Conservation (phyloP, 2,329 filamentous ascomycete genomes). For the Mycocentrospora acerina region DNA sequence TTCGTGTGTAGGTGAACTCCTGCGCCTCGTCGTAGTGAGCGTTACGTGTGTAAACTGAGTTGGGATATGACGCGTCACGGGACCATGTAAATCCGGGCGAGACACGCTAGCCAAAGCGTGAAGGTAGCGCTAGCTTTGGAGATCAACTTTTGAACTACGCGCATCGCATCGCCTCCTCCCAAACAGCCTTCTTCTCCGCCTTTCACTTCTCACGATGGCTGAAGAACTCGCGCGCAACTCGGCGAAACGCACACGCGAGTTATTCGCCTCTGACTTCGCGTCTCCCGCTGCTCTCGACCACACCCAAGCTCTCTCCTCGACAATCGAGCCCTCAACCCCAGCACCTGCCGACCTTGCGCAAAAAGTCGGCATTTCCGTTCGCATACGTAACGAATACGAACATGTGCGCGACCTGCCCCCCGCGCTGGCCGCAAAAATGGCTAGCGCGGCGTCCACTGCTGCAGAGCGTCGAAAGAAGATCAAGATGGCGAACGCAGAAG, state of each 20-base stretch:
- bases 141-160: neutral
- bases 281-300: constrained; percentile 46
- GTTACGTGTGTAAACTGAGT: no score
- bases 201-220: no score
- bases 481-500: constrained; percentile 53
- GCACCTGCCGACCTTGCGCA: constrained; percentile 48
- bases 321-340: constrained; percentile 48
- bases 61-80: no score
- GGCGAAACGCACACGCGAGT: constrained; percentile 56
- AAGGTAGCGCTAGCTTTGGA: neutral
- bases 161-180: no score
- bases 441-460: constrained; percentile 58
- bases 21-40: no score
- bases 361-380: constrained; percentile 53
- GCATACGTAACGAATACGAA: constrained; percentile 74
- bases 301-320: constrained; percentile 40
- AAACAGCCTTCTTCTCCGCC: no score
- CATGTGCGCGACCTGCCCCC: constrained; percentile 75
- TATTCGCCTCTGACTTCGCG: constrained; percentile 56
- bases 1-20: no score
- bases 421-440: constrained; percentile 76
- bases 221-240: constrained; percentile 45
- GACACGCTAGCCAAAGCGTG: neutral
- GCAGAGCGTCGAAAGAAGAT: constrained; percentile 65
- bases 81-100: neutral